phyloP scores from a whole-genome alignment of 1,284 basidiomycete species.

The Phaffia rhodozyma region DNA sequence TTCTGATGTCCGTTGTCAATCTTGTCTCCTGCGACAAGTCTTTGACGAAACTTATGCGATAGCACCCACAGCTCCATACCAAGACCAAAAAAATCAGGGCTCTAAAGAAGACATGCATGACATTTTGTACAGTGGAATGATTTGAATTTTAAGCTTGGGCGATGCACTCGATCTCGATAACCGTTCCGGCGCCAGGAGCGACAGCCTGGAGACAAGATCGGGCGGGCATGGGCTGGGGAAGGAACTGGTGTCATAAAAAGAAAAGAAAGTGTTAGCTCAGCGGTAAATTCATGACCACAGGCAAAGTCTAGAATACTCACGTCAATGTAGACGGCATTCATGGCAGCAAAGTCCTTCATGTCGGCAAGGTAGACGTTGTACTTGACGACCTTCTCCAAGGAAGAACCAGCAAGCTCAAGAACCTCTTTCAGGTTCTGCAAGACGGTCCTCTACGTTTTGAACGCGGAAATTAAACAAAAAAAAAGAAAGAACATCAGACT shows the following conservation, averaged over 20 bases:
- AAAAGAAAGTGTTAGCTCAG: not conserved
- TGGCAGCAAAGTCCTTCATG: constrained; percentile 25
- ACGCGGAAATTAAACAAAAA: not conserved
- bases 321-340: constrained; percentile 27
- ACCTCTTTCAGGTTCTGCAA: constrained; percentile 24
- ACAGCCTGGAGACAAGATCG: constrained; percentile 26
- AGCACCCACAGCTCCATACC: too few relatives aligned
- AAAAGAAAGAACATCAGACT: not conserved
- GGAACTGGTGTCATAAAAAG: constrained; percentile 13
- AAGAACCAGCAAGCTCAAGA: constrained; percentile 26
- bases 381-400: constrained; percentile 79
- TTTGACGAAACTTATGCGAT: too few relatives aligned
- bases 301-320: constrained; percentile 14
- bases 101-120: not conserved
- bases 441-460: constrained; percentile 12
- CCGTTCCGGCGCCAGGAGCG: constrained; percentile 20
- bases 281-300: not conserved
- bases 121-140: not conserved
- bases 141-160: constrained; percentile 22
- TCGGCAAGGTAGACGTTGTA: constrained; percentile 40
- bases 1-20: too few relatives aligned
- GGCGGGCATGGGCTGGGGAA: constrained; percentile 21
- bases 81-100: not conserved
- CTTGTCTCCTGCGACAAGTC: too few relatives aligned
- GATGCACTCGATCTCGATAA: constrained; percentile 27